Conservation (phyloP, 2,329 filamentous ascomycete species). For the Talaromyces marneffei region DNA sequence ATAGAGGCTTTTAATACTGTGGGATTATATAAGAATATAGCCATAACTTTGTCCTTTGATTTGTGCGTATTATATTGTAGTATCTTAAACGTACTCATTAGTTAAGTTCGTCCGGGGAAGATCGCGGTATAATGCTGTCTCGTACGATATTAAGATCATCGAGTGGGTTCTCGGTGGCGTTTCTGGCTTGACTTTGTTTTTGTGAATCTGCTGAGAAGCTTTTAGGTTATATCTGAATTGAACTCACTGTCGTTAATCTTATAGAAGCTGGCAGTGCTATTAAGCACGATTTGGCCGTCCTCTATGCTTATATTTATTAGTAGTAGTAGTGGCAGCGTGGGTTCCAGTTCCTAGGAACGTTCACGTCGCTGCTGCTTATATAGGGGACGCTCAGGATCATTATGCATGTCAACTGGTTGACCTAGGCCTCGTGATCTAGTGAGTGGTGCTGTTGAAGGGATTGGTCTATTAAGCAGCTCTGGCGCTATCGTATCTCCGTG, state of each 20-base stretch:
- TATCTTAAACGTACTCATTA: slow-evolving; percentile 15
- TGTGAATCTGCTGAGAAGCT: too few relatives aligned
- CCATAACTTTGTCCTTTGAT: slow-evolving; percentile 21
- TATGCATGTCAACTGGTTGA: neutral
- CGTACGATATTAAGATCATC: neutral
- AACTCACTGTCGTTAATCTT: neutral
- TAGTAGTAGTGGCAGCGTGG: neutral
- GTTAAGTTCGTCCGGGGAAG: neutral
- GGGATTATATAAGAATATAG: slow-evolving; percentile 17
- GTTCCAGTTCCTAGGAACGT: neutral
- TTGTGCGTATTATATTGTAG: slow-evolving; percentile 23
- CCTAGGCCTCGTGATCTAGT: neutral
- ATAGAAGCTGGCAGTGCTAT: neutral
- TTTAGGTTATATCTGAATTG: neutral
- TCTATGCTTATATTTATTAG: neutral
- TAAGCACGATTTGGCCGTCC: neutral
- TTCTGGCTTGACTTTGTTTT: too few relatives aligned
- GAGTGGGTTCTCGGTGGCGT: too few relatives aligned
- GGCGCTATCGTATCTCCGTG: neutral
- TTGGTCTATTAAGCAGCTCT: neutral
- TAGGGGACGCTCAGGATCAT: neutral
- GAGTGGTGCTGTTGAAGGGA: neutral
- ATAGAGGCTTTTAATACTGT: slow-evolving; percentile 20
- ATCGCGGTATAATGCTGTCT: neutral
- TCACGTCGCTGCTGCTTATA: neutral